Conservation (phyloP, 768 basidiomycete genomes). For the Xerocomus brunneocitrinus region DNA sequence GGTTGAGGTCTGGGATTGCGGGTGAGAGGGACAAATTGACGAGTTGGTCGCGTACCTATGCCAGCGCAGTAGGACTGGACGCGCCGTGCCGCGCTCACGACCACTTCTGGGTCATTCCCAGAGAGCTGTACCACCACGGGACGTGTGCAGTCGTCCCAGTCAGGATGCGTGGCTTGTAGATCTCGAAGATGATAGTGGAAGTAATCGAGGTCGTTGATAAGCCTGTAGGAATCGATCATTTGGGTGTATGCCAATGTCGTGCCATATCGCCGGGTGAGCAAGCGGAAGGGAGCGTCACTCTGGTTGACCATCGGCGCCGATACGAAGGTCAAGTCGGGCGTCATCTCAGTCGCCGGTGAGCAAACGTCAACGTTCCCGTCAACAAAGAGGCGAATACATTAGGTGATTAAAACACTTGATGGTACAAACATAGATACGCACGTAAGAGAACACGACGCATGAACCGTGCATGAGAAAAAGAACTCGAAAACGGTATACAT, state of each 20-base stretch:
- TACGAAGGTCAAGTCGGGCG: slow-evolving; percentile 36
- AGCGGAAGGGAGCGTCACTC: slow-evolving; percentile 70
- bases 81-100: slow-evolving; percentile 58
- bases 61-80: slow-evolving; percentile 61
- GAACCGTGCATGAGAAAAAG: neutral
- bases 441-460: neutral
- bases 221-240: slow-evolving; percentile 63
- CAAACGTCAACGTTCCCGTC: too few relatives aligned
- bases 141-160: slow-evolving; percentile 22
- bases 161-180: slow-evolving; percentile 30
- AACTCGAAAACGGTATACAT: slow-evolving; percentile 18
- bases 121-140: slow-evolving; percentile 72
- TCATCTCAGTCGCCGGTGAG: slow-evolving; percentile 5
- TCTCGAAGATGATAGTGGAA: slow-evolving; percentile 60
- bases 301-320: slow-evolving; percentile 79
- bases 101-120: slow-evolving; percentile 60
- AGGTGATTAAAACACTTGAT: slow-evolving; percentile 6
- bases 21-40: neutral
- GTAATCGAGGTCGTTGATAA: slow-evolving; percentile 62
- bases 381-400: slow-evolving; percentile 10
- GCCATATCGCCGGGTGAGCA: slow-evolving; percentile 56
- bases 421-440: slow-evolving; percentile 14
- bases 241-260: slow-evolving; percentile 71
- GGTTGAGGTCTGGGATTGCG: slow-evolving; percentile 58
- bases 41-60: slow-evolving; percentile 49